Conservation (phyloP, 1,139 yeast genomes). For the Suhomyces coccinellae region DNA sequence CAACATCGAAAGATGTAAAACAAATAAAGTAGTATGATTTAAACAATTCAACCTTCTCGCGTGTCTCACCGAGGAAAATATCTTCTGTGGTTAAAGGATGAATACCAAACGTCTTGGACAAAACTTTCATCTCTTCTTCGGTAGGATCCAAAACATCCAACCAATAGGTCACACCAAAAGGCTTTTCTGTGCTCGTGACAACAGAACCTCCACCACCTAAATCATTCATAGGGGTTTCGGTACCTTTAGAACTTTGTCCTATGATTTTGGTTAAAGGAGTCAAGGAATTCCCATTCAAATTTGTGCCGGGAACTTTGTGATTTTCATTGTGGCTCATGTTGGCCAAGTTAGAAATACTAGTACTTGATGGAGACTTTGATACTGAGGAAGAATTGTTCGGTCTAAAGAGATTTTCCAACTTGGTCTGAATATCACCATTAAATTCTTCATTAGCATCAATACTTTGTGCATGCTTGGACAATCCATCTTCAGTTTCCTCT, state of each 20-base stretch:
- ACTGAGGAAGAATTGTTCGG: conserved; percentile 24
- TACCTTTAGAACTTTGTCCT: conserved; percentile 5
- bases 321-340: neutral
- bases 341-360: conserved; percentile 12
- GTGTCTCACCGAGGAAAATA: conserved; percentile 87
- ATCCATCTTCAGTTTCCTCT: conserved; percentile 9
- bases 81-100: conserved; percentile 97
- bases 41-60: conserved; percentile 93
- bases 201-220: conserved; percentile 14
- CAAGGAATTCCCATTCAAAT: conserved; percentile 8
- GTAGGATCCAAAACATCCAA: conserved; percentile 90
- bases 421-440: conserved; percentile 15
- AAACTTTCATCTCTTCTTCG: conserved; percentile 93
- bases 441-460: conserved; percentile 12
- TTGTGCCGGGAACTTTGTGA: conserved; percentile 5
- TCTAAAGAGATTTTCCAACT: conserved; percentile 33
- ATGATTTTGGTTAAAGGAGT: conserved; percentile 12
- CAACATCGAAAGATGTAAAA: conserved; percentile 89
- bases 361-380: conserved; percentile 16
- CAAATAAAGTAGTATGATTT: conserved; percentile 88
- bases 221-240: conserved; percentile 18
- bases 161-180: conserved; percentile 66
- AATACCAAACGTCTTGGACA: conserved; percentile 88
- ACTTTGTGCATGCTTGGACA: neutral
- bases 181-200: conserved; percentile 5